Conservation (phyloP, 1,284 basidiomycete species). For the Erythrobasidium hasegawianum region DNA sequence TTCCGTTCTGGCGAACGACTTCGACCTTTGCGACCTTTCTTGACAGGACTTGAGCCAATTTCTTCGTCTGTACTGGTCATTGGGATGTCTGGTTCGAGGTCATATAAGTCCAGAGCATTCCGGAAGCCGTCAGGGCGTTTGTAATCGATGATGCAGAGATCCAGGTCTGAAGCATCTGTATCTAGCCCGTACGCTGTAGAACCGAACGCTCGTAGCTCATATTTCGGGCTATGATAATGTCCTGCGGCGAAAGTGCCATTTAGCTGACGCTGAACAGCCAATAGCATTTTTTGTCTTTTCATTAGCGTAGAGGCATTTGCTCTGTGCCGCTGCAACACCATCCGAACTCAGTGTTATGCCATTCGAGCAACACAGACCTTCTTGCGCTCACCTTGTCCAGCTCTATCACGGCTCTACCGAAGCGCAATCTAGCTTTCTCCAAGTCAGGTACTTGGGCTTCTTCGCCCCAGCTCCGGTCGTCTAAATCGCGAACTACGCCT, state of each 20-base stretch:
- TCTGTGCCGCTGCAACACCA: constrained; percentile 10
- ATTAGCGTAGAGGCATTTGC: constrained; percentile 8
- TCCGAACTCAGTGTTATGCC: not conserved
- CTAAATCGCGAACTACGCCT: constrained; percentile 8
- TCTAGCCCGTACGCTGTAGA: constrained; percentile 41
- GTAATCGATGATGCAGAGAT: constrained; percentile 44
- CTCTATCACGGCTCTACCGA: not conserved
- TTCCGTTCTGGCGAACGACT: not conserved
- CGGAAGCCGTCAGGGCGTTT: constrained; percentile 29
- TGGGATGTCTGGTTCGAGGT: not conserved
- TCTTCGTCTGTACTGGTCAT: constrained; percentile 7
- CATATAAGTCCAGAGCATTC: constrained; percentile 16
- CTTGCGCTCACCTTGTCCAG: not conserved
- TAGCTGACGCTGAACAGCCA: constrained; percentile 10
- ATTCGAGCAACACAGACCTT: not conserved
- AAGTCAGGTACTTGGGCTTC: not conserved
- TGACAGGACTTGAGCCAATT: not conserved
- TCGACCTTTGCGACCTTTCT: constrained; percentile 39
- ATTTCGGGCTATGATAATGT: constrained; percentile 11
- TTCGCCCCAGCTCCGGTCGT: constrained; percentile 16
- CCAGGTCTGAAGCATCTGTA: constrained; percentile 42
- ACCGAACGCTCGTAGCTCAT: constrained; percentile 38
- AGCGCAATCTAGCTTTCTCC: not conserved
- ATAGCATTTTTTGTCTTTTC: constrained; percentile 5
- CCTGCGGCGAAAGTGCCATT: not conserved